Base-by-base conservation (phyloP, 2,329 filamentous ascomycete species). In the Lachnellula subtilissima region DNA sequence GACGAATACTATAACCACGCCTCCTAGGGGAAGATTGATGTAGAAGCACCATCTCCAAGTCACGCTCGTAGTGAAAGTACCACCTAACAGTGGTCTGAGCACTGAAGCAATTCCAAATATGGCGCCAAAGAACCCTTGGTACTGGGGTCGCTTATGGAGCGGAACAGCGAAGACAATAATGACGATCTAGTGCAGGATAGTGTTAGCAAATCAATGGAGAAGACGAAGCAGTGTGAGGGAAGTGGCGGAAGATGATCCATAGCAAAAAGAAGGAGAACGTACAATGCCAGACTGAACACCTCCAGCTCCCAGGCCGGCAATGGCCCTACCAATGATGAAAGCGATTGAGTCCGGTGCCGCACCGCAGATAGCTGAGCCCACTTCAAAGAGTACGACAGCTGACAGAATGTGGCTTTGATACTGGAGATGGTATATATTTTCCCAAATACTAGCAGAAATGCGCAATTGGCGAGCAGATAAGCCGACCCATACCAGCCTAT, bases 401-500 rank as follows among this genome's bases (percentile, higher is more conserved):
- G 48, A 35, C 5, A 67, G 37, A 42, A 60, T 6, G 53, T 57
- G 19, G 70, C 70, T 64, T 72, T 71, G 14, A 67, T 61, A 15
- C 60, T 71, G 48, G 76, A 74, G 25, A 74, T 67, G 2, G 66
- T 74, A 58, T 81, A 83, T 0, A 83, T 54, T 62, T 76, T 81
- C 1, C 80, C 81, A 0, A 76, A 73, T 14, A 82, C 70, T 1
- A 78, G 78, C 53, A 80, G 78, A 2, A 82, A 64, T 9, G 77
- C 73, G 45, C 76, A 73, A 55, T 76, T 81, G 81, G 69, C 36
- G 5, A 28, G 71, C 71, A 75, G 74, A 62, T 79, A 80, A n/a
- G 76, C 75, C 48, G 74, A 75, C 4, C 75, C 76, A 63, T 83
- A 83, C 80, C 80, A 83, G 36, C 79, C 80, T 15, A 83, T 75